Conservation (phyloP, 139 green algal genomes). For the Nannochloris sp. region DNA sequence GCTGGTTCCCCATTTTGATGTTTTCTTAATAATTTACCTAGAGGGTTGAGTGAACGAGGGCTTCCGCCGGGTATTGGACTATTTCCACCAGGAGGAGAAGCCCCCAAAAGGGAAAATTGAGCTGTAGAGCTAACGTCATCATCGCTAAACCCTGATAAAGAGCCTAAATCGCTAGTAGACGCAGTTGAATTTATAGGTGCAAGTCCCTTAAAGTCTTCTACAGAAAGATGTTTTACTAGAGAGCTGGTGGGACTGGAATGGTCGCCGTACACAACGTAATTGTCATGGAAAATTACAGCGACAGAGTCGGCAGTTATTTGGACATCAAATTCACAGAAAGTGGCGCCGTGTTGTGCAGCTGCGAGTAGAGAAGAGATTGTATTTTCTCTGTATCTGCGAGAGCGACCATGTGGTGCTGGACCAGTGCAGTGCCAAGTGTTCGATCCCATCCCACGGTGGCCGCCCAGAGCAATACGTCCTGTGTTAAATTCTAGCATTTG, state of each 20-base stretch:
- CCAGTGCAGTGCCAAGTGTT: neutral
- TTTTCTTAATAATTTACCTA: slow-evolving; percentile 19
- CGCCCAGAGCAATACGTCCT: slow-evolving; percentile 2
- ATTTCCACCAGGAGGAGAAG: slow-evolving; percentile 1
- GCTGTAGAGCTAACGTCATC: neutral
- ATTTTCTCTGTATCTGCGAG: slow-evolving; percentile 61
- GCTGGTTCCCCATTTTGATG: slow-evolving; percentile 6
- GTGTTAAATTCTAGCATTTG: slow-evolving; percentile 1
- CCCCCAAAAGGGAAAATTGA: neutral
- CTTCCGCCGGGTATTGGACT: neutral
- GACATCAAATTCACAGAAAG: slow-evolving; percentile 85
- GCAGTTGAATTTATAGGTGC: slow-evolving; percentile 18
- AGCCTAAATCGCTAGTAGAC: neutral
- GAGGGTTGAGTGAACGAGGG: neutral
- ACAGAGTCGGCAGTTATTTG: slow-evolving; percentile 66
- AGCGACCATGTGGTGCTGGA: neutral
- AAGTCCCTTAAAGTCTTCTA: slow-evolving; percentile 55
- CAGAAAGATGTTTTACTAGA: slow-evolving; percentile 49
- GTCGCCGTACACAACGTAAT: slow-evolving; percentile 47
- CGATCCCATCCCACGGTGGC: slow-evolving; percentile 5
- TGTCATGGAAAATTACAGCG: slow-evolving; percentile 79
- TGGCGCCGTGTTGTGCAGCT: slow-evolving; percentile 49
- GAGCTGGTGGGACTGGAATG: slow-evolving; percentile 9
- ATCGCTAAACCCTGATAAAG: neutral
- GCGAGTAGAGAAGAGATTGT: slow-evolving; percentile 63